A percentile compares a stretch with the other conserved stretches of the same genome.
phyloP scores from a whole-genome alignment of 768 basidiomycete species.

The Scleroderma bovista region DNA sequence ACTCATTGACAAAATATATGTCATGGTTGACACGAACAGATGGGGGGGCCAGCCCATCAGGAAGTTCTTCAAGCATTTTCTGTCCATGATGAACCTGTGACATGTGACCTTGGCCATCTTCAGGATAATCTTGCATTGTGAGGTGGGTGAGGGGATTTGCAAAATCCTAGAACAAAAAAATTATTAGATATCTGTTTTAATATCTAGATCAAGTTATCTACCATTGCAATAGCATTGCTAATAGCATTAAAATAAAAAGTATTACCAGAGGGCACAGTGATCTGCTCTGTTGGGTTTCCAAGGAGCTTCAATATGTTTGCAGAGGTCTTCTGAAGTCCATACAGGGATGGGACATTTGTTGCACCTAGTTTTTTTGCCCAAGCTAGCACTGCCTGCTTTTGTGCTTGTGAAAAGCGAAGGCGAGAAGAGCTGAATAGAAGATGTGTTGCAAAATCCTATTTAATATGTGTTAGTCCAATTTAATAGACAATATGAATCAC shows the following conservation, averaged over 20 bases:
- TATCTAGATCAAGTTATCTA: too few relatives aligned
- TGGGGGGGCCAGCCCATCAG: conserved; percentile 13
- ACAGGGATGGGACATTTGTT: conserved; percentile 17
- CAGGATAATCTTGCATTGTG: conserved; percentile 24
- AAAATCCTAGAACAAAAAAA: conserved; percentile 16
- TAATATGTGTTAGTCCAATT: background rate
- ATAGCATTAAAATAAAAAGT: conserved; percentile 20
- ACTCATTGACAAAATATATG: conserved; percentile 21
- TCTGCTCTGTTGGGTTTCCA: conserved; percentile 18
- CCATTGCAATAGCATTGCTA: background rate
- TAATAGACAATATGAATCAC: background rate
- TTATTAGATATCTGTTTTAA: too few relatives aligned
- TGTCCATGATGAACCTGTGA: conserved; percentile 21
- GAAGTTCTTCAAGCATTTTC: conserved; percentile 26
- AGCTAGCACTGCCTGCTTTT: conserved; percentile 21
- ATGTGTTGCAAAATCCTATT: conserved; percentile 13
- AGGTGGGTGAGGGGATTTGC: conserved; percentile 17
- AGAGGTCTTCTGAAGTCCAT: conserved; percentile 10
- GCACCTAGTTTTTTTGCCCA: conserved; percentile 24
- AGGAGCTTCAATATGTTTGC: conserved; percentile 9
- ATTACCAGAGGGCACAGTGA: conserved; percentile 15
- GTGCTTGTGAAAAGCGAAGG: conserved; percentile 21
- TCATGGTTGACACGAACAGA: conserved; percentile 10
- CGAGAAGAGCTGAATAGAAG: conserved; percentile 24
- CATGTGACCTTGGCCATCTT: conserved; percentile 15